Conservation (phyloP, 257 asterid species). For the Jasminum sambac region DNA sequence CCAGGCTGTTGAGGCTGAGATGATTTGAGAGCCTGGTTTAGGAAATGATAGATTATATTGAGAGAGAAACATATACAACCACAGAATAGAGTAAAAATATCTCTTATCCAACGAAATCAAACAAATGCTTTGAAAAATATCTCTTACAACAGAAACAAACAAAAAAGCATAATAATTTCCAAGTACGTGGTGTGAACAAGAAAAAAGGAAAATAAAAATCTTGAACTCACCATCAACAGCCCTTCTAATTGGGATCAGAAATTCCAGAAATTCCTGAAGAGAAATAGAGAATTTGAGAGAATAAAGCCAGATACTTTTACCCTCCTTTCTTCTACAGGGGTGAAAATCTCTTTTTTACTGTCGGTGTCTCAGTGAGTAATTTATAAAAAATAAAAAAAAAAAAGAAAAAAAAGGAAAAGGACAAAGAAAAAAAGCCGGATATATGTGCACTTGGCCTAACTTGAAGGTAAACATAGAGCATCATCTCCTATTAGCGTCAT, state of each 20-base stretch:
- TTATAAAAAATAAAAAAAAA: too few relatives aligned
- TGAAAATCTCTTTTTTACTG: too few relatives aligned
- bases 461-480: constrained; percentile 23
- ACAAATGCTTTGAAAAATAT: constrained; percentile 33
- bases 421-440: too few relatives aligned
- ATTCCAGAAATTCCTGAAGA: too few relatives aligned
- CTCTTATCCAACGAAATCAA: constrained; percentile 30
- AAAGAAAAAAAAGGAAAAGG: too few relatives aligned
- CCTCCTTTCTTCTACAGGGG: too few relatives aligned
- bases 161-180: constrained; percentile 16
- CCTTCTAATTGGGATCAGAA: too few relatives aligned
- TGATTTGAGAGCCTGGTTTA: constrained; percentile 6
- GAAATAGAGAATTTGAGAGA: too few relatives aligned
- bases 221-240: constrained; percentile 24
- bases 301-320: too few relatives aligned
- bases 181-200: constrained; percentile 8
- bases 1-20: constrained; percentile 13
- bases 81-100: constrained; percentile 31
- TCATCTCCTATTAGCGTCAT: not conserved
- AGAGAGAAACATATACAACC: constrained; percentile 30
- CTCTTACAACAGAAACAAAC: constrained; percentile 35
- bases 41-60: constrained; percentile 30
- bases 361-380: too few relatives aligned
- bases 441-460: constrained; percentile 47
- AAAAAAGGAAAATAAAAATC: constrained; percentile 29